A percentile compares a stretch with the other conserved stretches of the same genome.
These are phyloP conservation scores for Exophiala sp. DNA, from an alignment of 2,329 filamentous ascomycete genomes.

Conservation along the genomic window DNA sequence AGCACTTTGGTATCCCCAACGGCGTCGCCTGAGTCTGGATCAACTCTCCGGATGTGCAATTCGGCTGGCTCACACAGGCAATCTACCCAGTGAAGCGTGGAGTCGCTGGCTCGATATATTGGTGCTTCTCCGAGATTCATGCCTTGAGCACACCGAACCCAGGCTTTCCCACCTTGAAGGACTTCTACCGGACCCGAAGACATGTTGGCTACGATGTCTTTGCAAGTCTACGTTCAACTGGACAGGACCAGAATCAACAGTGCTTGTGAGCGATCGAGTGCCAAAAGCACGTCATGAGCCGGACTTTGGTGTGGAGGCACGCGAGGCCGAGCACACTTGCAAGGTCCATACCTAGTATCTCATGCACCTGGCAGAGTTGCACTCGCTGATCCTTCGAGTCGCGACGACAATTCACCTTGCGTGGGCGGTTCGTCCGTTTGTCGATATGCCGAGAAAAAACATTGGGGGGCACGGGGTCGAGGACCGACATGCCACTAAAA, in stretches of 20 bases:
- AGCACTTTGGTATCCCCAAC: slow-evolving; percentile 31
- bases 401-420: not conserved
- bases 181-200: slow-evolving; percentile 1
- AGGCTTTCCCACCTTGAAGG: slow-evolving; percentile 4
- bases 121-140: slow-evolving; percentile 31
- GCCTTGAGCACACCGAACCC: slow-evolving; percentile 2
- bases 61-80: slow-evolving; percentile 32
- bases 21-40: slow-evolving; percentile 32
- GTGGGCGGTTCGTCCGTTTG: not conserved
- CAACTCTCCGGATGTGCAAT: slow-evolving; percentile 36
- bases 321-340: too few relatives aligned
- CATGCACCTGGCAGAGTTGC: too few relatives aligned
- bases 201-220: not conserved
- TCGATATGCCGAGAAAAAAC: not conserved
- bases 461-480: not conserved
- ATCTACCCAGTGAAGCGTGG: slow-evolving; percentile 35
- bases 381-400: too few relatives aligned
- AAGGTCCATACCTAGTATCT: too few relatives aligned
- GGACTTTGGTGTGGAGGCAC: too few relatives aligned
- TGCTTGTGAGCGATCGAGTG: too few relatives aligned
- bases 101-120: slow-evolving; percentile 33
- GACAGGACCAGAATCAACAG: not conserved
- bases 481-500: not conserved
- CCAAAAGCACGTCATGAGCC: too few relatives aligned
- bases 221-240: not conserved